These are phyloP conservation scores for Ashbya aceris DNA, from an alignment of 1,139 yeast species.

Conservation along the genomic window DNA sequence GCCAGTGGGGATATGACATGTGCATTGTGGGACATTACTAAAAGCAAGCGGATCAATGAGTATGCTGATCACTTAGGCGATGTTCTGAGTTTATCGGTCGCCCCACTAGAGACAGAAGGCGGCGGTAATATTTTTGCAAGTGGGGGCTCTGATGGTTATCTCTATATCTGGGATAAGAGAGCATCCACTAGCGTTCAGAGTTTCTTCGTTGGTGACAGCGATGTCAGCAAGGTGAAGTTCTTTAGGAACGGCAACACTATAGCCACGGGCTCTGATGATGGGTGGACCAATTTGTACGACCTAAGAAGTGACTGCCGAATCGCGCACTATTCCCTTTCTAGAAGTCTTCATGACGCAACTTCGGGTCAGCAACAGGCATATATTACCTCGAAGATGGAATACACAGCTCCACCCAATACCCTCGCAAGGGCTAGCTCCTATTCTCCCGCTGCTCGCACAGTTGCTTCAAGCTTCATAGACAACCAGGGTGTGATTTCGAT, in stretches of 20 bases:
- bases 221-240: slow-evolving; percentile 55
- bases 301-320: slow-evolving; percentile 69
- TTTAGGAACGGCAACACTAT: slow-evolving; percentile 67
- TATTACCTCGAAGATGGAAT: slow-evolving; percentile 10
- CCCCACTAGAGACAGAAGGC: slow-evolving; percentile 16
- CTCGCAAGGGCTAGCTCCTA: slow-evolving; percentile 9
- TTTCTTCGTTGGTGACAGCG: slow-evolving; percentile 53
- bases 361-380: slow-evolving; percentile 12
- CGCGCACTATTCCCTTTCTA: slow-evolving; percentile 40
- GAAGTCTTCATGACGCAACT: slow-evolving; percentile 13
- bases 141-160: slow-evolving; percentile 70
- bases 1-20: slow-evolving; percentile 82
- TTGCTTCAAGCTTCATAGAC: slow-evolving; percentile 33
- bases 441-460: slow-evolving; percentile 14
- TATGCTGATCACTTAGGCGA: slow-evolving; percentile 77
- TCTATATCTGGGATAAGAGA: slow-evolving; percentile 66
- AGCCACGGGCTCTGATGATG: slow-evolving; percentile 73
- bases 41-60: slow-evolving; percentile 45
- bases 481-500: slow-evolving; percentile 59
- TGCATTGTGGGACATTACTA: slow-evolving; percentile 68
- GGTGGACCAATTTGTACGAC: slow-evolving; percentile 63
- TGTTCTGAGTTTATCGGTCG: slow-evolving; percentile 45
- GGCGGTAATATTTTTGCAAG: slow-evolving; percentile 41
- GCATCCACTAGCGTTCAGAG: slow-evolving; percentile 45
- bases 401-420: slow-evolving; percentile 4